Conservation (phyloP, 2,329 filamentous ascomycete species). For the Cytospora chrysosperma region DNA sequence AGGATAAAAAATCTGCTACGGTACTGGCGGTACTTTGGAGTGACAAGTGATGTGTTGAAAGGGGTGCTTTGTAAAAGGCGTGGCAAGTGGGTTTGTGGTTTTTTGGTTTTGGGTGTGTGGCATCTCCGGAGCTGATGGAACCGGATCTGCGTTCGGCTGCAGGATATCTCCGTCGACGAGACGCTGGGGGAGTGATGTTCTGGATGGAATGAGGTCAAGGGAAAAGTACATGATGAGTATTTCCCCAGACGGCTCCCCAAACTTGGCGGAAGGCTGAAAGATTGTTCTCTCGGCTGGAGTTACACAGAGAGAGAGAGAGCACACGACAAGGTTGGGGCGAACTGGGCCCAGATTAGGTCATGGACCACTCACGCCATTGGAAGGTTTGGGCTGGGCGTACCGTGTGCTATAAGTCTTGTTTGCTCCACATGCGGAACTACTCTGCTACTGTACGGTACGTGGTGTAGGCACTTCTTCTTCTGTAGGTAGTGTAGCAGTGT, state of each 20-base stretch:
- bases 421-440: no score
- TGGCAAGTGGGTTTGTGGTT: conserved; percentile 6
- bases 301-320: no score
- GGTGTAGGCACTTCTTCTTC: no score
- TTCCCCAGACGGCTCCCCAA: neutral
- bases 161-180: neutral
- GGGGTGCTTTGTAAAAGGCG: conserved; percentile 7
- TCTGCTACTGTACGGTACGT: no score
- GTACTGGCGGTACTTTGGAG: conserved; percentile 22
- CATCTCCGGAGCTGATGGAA: conserved; percentile 11
- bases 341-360: no score
- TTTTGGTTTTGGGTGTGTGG: conserved; percentile 1
- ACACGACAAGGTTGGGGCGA: no score
- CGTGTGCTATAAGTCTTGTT: no score
- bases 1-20: conserved; percentile 20
- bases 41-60: conserved; percentile 16
- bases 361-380: neutral
- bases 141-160: conserved; percentile 12
- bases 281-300: neutral
- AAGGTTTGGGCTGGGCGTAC: neutral
- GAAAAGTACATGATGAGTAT: conserved; percentile 10
- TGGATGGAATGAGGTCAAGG: conserved; percentile 13
- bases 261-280: conserved; percentile 1
- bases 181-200: conserved; percentile 1
- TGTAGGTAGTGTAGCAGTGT: no score